These are phyloP conservation scores for Diaporthe eres DNA, from an alignment of 2,329 filamentous ascomycete species.

Conservation along the genomic window DNA sequence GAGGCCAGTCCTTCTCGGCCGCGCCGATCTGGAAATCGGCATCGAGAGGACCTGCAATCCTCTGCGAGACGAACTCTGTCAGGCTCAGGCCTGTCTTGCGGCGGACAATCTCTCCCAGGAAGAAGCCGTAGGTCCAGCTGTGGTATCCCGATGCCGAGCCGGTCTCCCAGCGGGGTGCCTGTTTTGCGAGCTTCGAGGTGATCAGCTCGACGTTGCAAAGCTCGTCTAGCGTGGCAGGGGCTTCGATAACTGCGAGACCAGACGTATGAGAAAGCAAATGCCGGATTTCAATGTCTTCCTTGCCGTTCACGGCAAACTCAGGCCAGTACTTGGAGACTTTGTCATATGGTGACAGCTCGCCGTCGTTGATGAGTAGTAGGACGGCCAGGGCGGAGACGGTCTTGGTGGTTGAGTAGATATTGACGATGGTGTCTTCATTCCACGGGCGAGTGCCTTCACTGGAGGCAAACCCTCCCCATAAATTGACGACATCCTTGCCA, in stretches of 20 bases:
- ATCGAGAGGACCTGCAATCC: background rate
- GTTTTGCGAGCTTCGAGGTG: background rate
- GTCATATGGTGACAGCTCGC: slow-evolving; percentile 13
- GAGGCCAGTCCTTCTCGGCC: slow-evolving; percentile 6
- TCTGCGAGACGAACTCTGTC: slow-evolving; percentile 6
- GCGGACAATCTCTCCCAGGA: background rate
- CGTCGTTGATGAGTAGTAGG: slow-evolving; percentile 17
- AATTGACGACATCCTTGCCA: slow-evolving; percentile 13
- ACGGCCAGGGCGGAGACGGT: slow-evolving; percentile 21
- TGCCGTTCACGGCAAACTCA: slow-evolving; percentile 21
- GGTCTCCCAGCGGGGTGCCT: slow-evolving; percentile 10
- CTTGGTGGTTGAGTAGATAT: slow-evolving; percentile 10
- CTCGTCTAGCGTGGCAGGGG: background rate
- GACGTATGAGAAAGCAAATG: slow-evolving; percentile 4
- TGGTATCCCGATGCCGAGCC: slow-evolving; percentile 17
- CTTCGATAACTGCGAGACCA: background rate
- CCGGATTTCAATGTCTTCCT: slow-evolving; percentile 17
- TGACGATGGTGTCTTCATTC: slow-evolving; percentile 30
- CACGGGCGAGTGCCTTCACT: background rate
- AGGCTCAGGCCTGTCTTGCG: slow-evolving; percentile 18
- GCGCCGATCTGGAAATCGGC: slow-evolving; percentile 26
- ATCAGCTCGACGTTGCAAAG: background rate
- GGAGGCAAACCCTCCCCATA: slow-evolving; percentile 16
- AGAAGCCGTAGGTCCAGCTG: slow-evolving; percentile 9
- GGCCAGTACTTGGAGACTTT: slow-evolving; percentile 25